phyloP scores from a whole-genome alignment of 305 asterid genomes.

The Solanum chacoense region DNA sequence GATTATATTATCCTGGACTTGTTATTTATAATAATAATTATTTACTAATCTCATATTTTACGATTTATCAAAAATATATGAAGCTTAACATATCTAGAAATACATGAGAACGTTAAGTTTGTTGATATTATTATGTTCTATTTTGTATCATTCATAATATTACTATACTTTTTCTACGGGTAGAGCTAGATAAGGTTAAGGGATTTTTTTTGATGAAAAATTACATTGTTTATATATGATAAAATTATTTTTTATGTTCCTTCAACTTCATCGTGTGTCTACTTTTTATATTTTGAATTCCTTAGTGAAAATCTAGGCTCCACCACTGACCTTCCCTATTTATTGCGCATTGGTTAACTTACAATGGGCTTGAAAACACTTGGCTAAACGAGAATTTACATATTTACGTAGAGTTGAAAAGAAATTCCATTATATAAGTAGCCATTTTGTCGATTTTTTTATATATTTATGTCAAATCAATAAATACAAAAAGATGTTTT shows the following conservation, averaged over 20 bases:
- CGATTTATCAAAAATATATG: not conserved
- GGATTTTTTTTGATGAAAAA: not conserved
- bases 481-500: not conserved
- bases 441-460: too few relatives aligned
- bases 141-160: too few relatives aligned
- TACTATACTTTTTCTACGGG: not conserved
- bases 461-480: not conserved
- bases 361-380: not conserved
- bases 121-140: not conserved
- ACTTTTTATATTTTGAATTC: not conserved
- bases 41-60: not conserved
- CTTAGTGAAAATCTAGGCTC: not conserved
- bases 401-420: not conserved
- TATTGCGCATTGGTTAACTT: not conserved
- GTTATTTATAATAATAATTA: too few relatives aligned
- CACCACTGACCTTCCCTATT: not conserved
- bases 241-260: not conserved
- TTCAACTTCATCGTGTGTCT: not conserved
- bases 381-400: not conserved
- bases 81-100: not conserved
- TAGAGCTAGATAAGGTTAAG: not conserved
- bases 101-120: not conserved
- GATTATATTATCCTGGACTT: not conserved
- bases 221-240: not conserved
- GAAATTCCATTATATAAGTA: not conserved